Evolutionary conservation across 805 yeast genomes (phyloP), one percentile per base, ranked within the genome.

Genomic region (Teunomyces atbi): DNA sequence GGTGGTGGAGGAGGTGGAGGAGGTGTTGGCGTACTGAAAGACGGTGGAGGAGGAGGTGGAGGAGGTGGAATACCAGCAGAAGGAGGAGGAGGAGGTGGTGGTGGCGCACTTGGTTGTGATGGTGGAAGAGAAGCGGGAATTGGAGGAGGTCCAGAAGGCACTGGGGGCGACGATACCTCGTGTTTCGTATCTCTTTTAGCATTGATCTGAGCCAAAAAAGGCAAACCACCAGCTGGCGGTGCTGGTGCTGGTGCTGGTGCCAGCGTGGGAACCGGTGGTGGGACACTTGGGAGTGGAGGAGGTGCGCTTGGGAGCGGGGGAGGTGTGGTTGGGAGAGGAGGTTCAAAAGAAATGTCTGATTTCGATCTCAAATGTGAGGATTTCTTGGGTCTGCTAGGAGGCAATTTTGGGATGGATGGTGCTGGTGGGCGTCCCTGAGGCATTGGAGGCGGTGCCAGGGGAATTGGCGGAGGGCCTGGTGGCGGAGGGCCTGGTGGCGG

Each of bases 181-280:
- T 37, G 19, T 36, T 18, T 53, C 18, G 76, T 78, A 46, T 73
- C 76, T 48, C 82, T 65, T 49, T 73, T 72, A 28, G 68, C 71
- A 53, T 76, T 77, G 44, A 78, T 77, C 47, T 78, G 76, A 3
- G 77, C 73, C 10, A 78, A 61, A 55, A 78, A 77, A 3, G 82
- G 82, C 13, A 77, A 56, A 2, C 43, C 47, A 1, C 77, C 73
- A 3, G 38, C 6, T 2, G 75, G 77, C 6, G 41, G 39, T 8
- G 51, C 50, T 16, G 19, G 13, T 6, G 57, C 45, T 6, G 59
- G 41, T 23, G 26, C 42, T 4, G 58, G 38, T 10, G 53, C 38
- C 13, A 36, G 18, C 6, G 15, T 6, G 39, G 37, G 6, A 23
- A 45, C 27, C 3, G 26, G 37, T 38, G 13, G 47, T 10, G 40